A percentile compares a stretch with the other conserved stretches of the same genome.
These are phyloP conservation scores for Acanthamoeba healyi DNA, from an alignment of 208 protist genomes.

Conservation along the genomic window DNA sequence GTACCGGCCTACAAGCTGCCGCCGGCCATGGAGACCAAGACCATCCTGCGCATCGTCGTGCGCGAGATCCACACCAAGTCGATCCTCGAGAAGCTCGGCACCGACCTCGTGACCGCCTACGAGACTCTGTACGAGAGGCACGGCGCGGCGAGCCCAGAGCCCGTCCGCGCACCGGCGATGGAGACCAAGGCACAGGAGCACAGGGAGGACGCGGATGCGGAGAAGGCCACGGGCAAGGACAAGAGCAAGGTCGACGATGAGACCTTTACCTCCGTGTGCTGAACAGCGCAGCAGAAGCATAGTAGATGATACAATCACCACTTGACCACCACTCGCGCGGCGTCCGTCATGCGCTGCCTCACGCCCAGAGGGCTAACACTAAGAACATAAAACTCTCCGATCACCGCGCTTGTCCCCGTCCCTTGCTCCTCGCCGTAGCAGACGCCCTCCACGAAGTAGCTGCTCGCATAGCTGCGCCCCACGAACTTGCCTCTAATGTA, in stretches of 20 bases:
- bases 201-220: neutral
- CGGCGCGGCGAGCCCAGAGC: neutral
- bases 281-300: no score
- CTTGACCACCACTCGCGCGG: slow-evolving; percentile 6
- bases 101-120: slow-evolving; percentile 20
- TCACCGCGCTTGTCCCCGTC: neutral
- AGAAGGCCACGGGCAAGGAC: slow-evolving; percentile 29
- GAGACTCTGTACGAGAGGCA: slow-evolving; percentile 47
- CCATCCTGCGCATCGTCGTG: slow-evolving; percentile 60
- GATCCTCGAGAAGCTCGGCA: slow-evolving; percentile 64
- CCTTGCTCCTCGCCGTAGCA: neutral
- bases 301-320: no score
- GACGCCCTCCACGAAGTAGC: slow-evolving; percentile 8
- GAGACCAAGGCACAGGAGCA: neutral
- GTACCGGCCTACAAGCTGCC: slow-evolving; percentile 69
- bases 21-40: slow-evolving; percentile 22
- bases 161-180: neutral
- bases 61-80: slow-evolving; percentile 53
- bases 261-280: slow-evolving; percentile 54
- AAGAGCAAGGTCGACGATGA: slow-evolving; percentile 32
- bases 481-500: slow-evolving; percentile 1
- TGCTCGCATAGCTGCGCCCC: slow-evolving; percentile 10
- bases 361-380: slow-evolving; percentile 42
- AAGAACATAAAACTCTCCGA: neutral
- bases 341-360: neutral